Base-by-base conservation (phyloP, 192 early-diverging fungal genomes). In the Geranomyces variabilis region DNA sequence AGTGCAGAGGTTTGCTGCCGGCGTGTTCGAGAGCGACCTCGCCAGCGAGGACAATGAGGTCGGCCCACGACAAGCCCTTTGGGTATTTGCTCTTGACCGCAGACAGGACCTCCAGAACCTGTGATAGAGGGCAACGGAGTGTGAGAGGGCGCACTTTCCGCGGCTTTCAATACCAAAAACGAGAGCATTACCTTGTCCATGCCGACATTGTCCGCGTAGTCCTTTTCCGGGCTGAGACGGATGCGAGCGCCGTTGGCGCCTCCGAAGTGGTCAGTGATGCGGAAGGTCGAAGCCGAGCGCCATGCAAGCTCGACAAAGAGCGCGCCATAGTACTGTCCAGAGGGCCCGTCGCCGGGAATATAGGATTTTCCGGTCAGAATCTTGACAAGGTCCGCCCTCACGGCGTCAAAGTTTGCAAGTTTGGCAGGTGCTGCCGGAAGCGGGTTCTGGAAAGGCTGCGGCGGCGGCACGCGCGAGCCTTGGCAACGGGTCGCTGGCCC, bases 21-120 rank as follows among this genome's bases (percentile, higher is more conserved):
- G 71, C 71, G 1, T 41, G 19, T 24, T 77, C 76, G 21, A 73
- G 36, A 1, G 76, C 76, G 43, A 67, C 64, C n/a, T 31, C 41
- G 30, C 79, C 79, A 24, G 67, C 67, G 26, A 81, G 79, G n/a
- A 81, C 70, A 24, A 81, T 75, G 56, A 81, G 64, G 45, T 81
- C 79, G 73, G 86, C 91, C 78, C 93, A 95, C 8, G 91, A 89
- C 53, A 95, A 88, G 15, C 45, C 66, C 63, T 85, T 73, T n/a
- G 90, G 88, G 85, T 92, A 88, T 81, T 93, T 89, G 56, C 84
- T 68, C 83, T 95, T 94, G 78, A 95, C 80, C 14, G 81, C 76
- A 76, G 89, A 86, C 49, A 95, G 85, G 69, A 88, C 81, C 51
- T 82, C 81, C 59, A 90, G 86, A 31, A 91, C 93, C 64, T 82